Conservation (phyloP, 208 protist genomes). For the Crithidia bombi region DNA sequence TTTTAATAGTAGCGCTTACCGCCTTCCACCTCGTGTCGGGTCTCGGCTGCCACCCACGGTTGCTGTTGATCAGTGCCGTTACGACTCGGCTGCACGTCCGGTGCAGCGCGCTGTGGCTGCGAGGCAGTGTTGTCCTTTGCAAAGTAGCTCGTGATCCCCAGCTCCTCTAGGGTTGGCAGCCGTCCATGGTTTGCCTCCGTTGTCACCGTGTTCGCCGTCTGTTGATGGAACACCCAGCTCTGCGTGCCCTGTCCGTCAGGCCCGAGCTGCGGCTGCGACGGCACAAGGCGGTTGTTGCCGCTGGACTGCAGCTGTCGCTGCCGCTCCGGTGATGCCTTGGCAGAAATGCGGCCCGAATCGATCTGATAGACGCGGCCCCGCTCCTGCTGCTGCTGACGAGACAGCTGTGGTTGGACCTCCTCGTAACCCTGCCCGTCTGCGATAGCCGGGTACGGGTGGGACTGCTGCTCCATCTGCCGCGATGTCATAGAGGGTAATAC, state of each 20-base stretch:
- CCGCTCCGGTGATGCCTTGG: constrained; percentile 7
- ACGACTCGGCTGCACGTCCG: constrained; percentile 21
- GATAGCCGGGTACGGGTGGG: neutral
- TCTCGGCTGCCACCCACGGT: constrained; percentile 48
- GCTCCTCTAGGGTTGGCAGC: constrained; percentile 49
- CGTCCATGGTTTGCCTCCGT: constrained; percentile 19
- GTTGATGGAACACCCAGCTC: constrained; percentile 44
- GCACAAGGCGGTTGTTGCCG: neutral
- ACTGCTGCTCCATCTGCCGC: constrained; percentile 28
- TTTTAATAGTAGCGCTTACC: constrained; percentile 38
- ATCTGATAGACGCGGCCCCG: constrained; percentile 5
- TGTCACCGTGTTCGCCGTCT: constrained; percentile 32
- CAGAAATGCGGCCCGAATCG: neutral
- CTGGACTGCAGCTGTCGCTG: constrained; percentile 7
- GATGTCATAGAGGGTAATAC: constrained; percentile 29
- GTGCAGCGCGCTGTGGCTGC: constrained; percentile 21
- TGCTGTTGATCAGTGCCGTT: constrained; percentile 11
- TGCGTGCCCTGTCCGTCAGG: constrained; percentile 21
- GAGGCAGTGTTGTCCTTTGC: constrained; percentile 8
- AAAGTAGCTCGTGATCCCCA: constrained; percentile 48
- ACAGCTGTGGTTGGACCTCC: neutral
- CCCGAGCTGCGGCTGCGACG: neutral
- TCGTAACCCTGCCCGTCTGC: neutral
- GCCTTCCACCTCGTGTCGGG: constrained; percentile 48
- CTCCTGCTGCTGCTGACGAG: neutral